Conservation (phyloP, 108 stramenopile species). For the Skeletonema menzelii region DNA sequence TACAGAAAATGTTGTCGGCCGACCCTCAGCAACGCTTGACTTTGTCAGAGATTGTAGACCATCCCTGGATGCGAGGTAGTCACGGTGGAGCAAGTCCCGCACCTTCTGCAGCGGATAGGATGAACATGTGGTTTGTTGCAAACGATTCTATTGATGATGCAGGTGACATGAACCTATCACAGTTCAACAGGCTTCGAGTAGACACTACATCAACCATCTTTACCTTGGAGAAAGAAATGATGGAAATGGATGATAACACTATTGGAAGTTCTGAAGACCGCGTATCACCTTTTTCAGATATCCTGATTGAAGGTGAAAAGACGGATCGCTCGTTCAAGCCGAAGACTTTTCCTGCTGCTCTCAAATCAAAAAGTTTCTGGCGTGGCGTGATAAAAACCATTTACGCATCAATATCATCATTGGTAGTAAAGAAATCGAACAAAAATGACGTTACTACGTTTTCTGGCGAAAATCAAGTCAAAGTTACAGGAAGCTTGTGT, state of each 20-base stretch:
- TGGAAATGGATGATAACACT: neutral
- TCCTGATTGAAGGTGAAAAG: slow-evolving; percentile 1
- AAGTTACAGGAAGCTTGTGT: neutral
- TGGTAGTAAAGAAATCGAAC: neutral
- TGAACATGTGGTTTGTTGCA: slow-evolving; percentile 14
- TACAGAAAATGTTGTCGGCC: slow-evolving; percentile 77
- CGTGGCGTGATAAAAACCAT: slow-evolving; percentile 3
- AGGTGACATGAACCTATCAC: slow-evolving; percentile 5
- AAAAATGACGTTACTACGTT: neutral
- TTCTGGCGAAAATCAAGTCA: neutral
- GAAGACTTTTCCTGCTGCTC: neutral
- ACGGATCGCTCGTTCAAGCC: slow-evolving; percentile 5
- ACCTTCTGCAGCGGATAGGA: slow-evolving; percentile 7
- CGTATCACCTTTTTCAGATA: neutral
- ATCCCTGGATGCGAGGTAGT: slow-evolving; percentile 68
- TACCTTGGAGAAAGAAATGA: neutral
- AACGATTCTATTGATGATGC: slow-evolving; percentile 24
- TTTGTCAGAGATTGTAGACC: slow-evolving; percentile 66
- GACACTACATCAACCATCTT: neutral
- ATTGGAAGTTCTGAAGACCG: neutral
- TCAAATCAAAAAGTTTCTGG: slow-evolving; percentile 16
- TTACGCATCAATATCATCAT: neutral
- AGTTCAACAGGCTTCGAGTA: neutral
- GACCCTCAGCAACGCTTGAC: slow-evolving; percentile 71
- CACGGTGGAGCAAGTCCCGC: slow-evolving; percentile 1